Base-by-base conservation (phyloP, 192 early-diverging fungal genomes). In the Coemansia aciculifera region DNA sequence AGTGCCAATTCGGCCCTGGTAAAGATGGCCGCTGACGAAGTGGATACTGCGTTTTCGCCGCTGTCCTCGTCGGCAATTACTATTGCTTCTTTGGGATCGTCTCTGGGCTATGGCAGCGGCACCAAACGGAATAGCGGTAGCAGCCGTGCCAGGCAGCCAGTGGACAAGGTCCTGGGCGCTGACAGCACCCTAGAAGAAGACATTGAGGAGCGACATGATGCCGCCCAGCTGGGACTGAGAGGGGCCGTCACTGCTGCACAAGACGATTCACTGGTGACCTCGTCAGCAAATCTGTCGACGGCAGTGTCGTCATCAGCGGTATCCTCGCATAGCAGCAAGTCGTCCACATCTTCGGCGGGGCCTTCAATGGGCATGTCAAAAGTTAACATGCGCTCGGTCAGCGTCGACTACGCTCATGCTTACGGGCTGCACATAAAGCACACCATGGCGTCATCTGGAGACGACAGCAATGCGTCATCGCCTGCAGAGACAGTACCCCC, bases 41-140 rank as follows among this genome's bases (percentile, higher is more conserved):
- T 71, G n/a, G 68, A 74, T 37, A 52, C 72, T 10, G 43, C 74
- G 29, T 71, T 80, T 31, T 81, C 79, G 48, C 79, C 79, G 61
- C 74, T 81, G 5, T 81, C 79, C 42, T 81, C 79, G 1, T 81
- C 79, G 1, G 73, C 74, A 27, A 76, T 81, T n/a, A 81, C 79
- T 13, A 81, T 81, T 27, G 64, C 74, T 3, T 72, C 74, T 21
- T 65, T 81, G 56, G 73, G 78, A 5, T 75, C 70, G 13, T 72
- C 78, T 40, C 73, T 80, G 8, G 73, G 72, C 13, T 48, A 71
- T 34, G 59, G 29, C 39, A 17, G 66, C 51, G 17, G 52, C 34
- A 5, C 49, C 24, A 57, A 63, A 23, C 48, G 62, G 52, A 13
- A 56, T 12, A 56, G 52, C 29, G 52, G 52, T 31, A 23, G 2